Percentiles rank a stretch among this genome's conserved stretches.
phyloP scores from a whole-genome alignment of 805 yeast species.

The Cyberlindnera amylophila region DNA sequence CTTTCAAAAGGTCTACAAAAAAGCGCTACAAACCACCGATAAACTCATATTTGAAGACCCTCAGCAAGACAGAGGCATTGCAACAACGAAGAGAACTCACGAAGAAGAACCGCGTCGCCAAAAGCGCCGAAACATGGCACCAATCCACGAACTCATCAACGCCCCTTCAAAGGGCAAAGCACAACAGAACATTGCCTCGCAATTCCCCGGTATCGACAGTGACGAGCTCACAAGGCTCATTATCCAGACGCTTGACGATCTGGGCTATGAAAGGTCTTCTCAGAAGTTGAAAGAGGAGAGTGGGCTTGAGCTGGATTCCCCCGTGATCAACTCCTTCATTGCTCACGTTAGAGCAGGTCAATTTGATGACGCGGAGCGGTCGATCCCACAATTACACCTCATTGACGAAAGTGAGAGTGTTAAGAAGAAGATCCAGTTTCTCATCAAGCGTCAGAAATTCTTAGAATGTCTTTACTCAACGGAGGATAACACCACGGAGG shows the following conservation, averaged over 20 bases:
- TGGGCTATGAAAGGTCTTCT: slow-evolving; percentile 43
- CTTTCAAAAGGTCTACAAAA: background rate
- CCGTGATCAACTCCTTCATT: slow-evolving; percentile 38
- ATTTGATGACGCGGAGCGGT: slow-evolving; percentile 36
- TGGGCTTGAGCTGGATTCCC: slow-evolving; percentile 39
- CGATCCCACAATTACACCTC: slow-evolving; percentile 25
- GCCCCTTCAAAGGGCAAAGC: slow-evolving; percentile 2
- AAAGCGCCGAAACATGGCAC: slow-evolving; percentile 12
- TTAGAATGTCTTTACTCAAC: slow-evolving; percentile 37
- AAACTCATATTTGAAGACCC: too few species aligned
- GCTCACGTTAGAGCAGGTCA: slow-evolving; percentile 37
- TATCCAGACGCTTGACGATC: slow-evolving; percentile 46
- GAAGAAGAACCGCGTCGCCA: background rate
- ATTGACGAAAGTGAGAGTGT: slow-evolving; percentile 15
- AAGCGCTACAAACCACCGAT: too few species aligned
- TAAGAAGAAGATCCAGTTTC: slow-evolving; percentile 26
- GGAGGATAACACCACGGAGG: slow-evolving; percentile 29
- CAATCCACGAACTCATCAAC: slow-evolving; percentile 17
- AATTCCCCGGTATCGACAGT: slow-evolving; percentile 23
- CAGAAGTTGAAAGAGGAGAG: slow-evolving; percentile 38
- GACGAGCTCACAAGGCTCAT: slow-evolving; percentile 44
- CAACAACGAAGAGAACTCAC: background rate
- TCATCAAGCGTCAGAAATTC: slow-evolving; percentile 38
- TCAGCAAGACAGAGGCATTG: too few species aligned
- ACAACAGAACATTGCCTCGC: background rate